Base-by-base conservation (phyloP, 768 basidiomycete species). In the Naganishia onofrii region DNA sequence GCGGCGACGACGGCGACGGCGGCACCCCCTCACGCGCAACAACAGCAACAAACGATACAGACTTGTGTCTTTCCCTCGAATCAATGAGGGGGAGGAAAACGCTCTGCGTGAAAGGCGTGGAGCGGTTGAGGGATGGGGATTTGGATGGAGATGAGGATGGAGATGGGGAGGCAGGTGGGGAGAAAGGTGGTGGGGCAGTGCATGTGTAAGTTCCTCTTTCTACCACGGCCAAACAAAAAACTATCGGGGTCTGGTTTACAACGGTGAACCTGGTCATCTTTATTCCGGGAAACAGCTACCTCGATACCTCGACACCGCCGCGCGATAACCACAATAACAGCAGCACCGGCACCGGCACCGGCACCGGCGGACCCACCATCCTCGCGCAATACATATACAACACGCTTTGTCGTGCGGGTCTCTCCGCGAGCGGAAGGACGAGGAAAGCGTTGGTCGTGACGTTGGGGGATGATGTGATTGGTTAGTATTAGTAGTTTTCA, bases 51-150 rank as follows among this genome's bases (percentile, higher is more conserved):
- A n/a, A 42, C 53, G 78, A 78, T 65, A 78, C 78, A 2, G 79
- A 80, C 72, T 70, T 80, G 0, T 80, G 79, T 66, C 72, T 80
- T 0, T 78, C 78, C 19, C 73, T 80, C 15, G 79, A 80, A 69
- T 76, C 76, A 1, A 77, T 79, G 78, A 68, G 77, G 58, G 79
- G 79, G 0, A 69, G 78, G 36, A 77, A 77, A 54, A 75, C 75
- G 36, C 70, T 80, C 13, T 75, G 77, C 34, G 70, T 78, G 0
- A 60, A 76, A 46, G 77, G 77, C 0, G 48, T 79, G 29, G 72
- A 77, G 31, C 72, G 76, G 57, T 56, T 80, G 29, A 51, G 57
- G 10, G 75, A 72, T 5, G 74, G 74, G 6, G 78, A 79, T 21
- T 48, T 74, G 7, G 54, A 77, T 23, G 76, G 67, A 13, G 57